Conservation (phyloP, 768 basidiomycete genomes). For the Phaeotremella skinneri region DNA sequence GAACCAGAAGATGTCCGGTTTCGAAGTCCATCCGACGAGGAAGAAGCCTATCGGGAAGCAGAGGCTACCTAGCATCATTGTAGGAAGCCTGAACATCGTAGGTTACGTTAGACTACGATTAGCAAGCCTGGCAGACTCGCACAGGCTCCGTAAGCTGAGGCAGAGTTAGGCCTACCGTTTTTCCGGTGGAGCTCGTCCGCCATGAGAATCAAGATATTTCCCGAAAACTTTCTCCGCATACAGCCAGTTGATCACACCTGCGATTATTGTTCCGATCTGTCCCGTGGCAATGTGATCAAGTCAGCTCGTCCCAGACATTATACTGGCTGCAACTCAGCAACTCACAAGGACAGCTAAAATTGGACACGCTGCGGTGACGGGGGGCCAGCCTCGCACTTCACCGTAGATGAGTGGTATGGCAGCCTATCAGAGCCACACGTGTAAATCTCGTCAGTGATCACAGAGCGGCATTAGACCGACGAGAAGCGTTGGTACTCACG, state of each 20-base stretch:
- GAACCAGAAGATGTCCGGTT: slow-evolving; percentile 38
- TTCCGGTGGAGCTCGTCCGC: slow-evolving; percentile 46
- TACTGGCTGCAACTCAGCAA: slow-evolving; percentile 25
- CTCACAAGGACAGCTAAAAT: slow-evolving; percentile 48
- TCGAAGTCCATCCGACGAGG: slow-evolving; percentile 45
- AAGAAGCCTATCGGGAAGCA: slow-evolving; percentile 49
- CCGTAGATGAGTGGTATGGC: slow-evolving; percentile 46
- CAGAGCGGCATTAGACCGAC: too few species aligned
- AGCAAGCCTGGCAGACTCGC: too few species aligned
- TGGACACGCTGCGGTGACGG: slow-evolving; percentile 42
- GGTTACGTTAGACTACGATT: neutral
- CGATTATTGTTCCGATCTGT: slow-evolving; percentile 46
- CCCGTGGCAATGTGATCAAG: slow-evolving; percentile 8
- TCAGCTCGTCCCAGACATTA: slow-evolving; percentile 27
- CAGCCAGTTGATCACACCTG: slow-evolving; percentile 44
- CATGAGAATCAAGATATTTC: slow-evolving; percentile 29
- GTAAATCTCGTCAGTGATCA: too few species aligned
- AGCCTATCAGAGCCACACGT: too few species aligned
- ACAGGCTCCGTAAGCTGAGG: neutral
- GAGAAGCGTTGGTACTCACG: slow-evolving; percentile 10
- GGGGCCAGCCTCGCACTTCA: slow-evolving; percentile 44
- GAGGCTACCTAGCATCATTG: slow-evolving; percentile 51
- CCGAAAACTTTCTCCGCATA: slow-evolving; percentile 43
- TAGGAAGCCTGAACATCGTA: slow-evolving; percentile 27
- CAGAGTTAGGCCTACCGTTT: slow-evolving; percentile 17